phyloP scores from a whole-genome alignment of 164 flowering plant species.

The Magnolia changhungtana region DNA sequence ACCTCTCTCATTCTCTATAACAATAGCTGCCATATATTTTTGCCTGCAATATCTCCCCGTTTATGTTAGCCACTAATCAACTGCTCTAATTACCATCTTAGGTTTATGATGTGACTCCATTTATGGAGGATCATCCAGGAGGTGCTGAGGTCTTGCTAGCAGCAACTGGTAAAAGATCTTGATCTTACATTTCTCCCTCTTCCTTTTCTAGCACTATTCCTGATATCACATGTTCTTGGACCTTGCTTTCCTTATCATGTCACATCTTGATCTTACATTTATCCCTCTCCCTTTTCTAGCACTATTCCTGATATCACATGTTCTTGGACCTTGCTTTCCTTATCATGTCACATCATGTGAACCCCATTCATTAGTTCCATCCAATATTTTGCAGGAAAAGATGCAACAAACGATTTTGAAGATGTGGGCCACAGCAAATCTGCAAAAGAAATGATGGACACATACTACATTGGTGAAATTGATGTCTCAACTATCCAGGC shows the following conservation, averaged over 20 bases:
- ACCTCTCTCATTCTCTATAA: background rate
- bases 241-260: background rate
- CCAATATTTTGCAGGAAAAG: conserved; percentile 59
- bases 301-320: background rate
- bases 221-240: background rate
- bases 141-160: conserved; percentile 84
- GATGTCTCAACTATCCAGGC: conserved; percentile 62
- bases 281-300: background rate
- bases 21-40: background rate
- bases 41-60: background rate
- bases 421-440: conserved; percentile 88
- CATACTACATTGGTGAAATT: conserved; percentile 73
- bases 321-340: background rate
- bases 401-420: conserved; percentile 87
- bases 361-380: background rate
- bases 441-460: conserved; percentile 74
- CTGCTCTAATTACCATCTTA: conserved; percentile 16
- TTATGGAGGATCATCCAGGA: conserved; percentile 95
- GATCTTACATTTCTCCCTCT: background rate
- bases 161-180: conserved; percentile 56
- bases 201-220: background rate
- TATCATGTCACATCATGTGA: no score
- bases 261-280: background rate
- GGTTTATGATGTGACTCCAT: conserved; percentile 86
- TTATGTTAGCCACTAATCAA: background rate